phyloP scores from a whole-genome alignment of 495 filamentous ascomycete genomes.

The Glutinoglossum americanum region DNA sequence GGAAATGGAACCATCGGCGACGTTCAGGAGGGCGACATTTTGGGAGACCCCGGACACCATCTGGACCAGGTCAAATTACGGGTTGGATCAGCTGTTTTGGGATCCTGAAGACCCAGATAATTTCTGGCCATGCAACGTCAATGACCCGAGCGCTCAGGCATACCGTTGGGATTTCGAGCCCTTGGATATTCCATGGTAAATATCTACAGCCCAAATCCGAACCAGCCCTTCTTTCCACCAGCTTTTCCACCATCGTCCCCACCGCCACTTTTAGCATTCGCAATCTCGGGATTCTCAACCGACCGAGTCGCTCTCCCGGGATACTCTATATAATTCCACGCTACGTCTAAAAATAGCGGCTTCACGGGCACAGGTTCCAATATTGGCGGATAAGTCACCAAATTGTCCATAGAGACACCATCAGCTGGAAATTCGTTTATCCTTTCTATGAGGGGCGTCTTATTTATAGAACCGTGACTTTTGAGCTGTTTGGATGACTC shows the following conservation, averaged over 20 bases:
- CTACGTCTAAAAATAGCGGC: slow-evolving; percentile 86
- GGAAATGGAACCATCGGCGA: no score
- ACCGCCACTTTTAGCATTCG: slow-evolving; percentile 1
- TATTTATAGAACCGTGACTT: slow-evolving; percentile 13
- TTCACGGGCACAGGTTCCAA: slow-evolving; percentile 77
- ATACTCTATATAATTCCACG: slow-evolving; percentile 96
- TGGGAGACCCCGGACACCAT: no score
- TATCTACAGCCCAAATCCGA: slow-evolving; percentile 64
- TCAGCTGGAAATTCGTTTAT: slow-evolving; percentile 49
- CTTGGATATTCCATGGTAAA: no score
- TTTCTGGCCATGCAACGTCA: no score
- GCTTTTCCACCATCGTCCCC: slow-evolving; percentile 19
- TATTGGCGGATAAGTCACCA: slow-evolving; percentile 72
- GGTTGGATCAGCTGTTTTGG: no score
- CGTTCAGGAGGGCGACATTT: no score
- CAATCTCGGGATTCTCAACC: slow-evolving; percentile 9
- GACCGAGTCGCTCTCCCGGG: slow-evolving; percentile 33
- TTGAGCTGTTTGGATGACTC: slow-evolving; percentile 9
- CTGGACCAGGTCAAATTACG: no score
- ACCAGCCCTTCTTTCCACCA: slow-evolving; percentile 64
- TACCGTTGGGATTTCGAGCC: no score
- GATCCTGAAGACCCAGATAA: no score
- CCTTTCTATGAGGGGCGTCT: slow-evolving; percentile 41
- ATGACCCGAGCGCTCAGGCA: no score
- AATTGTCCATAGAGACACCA: slow-evolving; percentile 43